Base-by-base conservation (phyloP, 257 asterid genomes). In the Fraxinus quadrangulata region DNA sequence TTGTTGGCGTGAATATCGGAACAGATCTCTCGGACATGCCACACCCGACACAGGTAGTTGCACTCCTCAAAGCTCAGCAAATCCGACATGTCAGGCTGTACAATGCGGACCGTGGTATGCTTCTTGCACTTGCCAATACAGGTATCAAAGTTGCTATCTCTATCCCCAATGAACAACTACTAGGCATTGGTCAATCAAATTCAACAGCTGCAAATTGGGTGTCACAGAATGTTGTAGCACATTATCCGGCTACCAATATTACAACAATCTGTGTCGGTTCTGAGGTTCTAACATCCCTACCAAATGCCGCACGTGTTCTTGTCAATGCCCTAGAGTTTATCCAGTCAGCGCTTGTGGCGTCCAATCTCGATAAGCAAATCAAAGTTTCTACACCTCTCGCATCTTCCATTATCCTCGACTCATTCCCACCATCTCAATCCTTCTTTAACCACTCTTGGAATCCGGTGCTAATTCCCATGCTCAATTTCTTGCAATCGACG, bases 201-300 rank as follows among this genome's bases (percentile, higher is more conserved):
- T 74, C 97, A 6, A 90, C 97, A 2, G 97, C 97, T 14, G 97
- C 97, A 3, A 88, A 92, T 78, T 92, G 97, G 97, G 95, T 92
- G 8, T 67, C 93, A 1, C 96, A 92, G 80, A 92, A 92, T 71
- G 86, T 92, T n/a, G 91, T 84, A 42, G 80, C 97, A 2, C 96
- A 92, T 75, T 90, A 85, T 69, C 97, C 97, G 1, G 89, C 89
- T 1, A 90, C 97, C 79, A 90, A 90, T 24, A 92, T 92, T 34
- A 89, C 96, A 2, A 77, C 95, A 51, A 79, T 92, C 47, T 88
- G 94, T 79, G 97, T 90, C 23, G 97, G 97, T 54, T 90, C 96
- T 0, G 97, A 92, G 74, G 97, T 92, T 79, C 85, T 86, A 14
- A 89, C 91, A 0, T 33, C 93, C 67, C 85, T 85, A 37, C 95